Evolutionary conservation across 345 rosid genomes (phyloP), one percentile per base, ranked within the genome.

Genomic region (Aquilaria yunnanensis): DNA sequence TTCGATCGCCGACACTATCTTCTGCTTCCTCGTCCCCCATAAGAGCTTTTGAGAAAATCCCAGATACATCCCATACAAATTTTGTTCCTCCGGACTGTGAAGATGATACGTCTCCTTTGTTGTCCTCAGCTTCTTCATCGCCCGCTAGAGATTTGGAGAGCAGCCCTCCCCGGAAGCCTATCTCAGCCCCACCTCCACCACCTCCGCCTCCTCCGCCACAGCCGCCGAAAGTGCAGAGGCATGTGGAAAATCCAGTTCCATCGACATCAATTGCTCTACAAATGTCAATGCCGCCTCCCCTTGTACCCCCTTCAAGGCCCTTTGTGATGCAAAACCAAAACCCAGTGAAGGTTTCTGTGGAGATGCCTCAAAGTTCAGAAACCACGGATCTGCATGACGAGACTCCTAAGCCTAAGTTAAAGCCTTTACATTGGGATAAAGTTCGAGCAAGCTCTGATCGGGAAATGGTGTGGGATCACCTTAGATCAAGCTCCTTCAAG

Each of bases 251-350:
- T 47, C 76, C 74, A 12, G 65, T 43, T 50, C 63, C 75, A 14
- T 67, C 67, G 10, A 70, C 79, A 14, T 74, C 78, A 14, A 65
- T 68, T 37, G 66, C 67, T 45, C 81, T 70, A 56, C 66, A 68
- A 14, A 72, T 78, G 32, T 71, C 82, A 0, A 61, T 55, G 68
- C 90, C 88, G 0, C 86, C 85, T 1, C 69, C 65, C 14, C 78
- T 83, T 57, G 47, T 71, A 33, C 85, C 83, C 9, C 85, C 88
- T n/a, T 81, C 85, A 3, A 75, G 76, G 74, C 90, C 90, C 31
- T 82, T 84, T 60, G 67, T 80, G 67, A 56, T 70, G 45, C 87
- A 80, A 69, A 79, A 55, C 41, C 87, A 80, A 69, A 79, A 55
- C 41, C 23, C 70, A 51, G 47, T 73, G 12, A 63, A 64, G 34